Conservation (phyloP, 179 eudicot genomes). For the Drosera spatulata region DNA sequence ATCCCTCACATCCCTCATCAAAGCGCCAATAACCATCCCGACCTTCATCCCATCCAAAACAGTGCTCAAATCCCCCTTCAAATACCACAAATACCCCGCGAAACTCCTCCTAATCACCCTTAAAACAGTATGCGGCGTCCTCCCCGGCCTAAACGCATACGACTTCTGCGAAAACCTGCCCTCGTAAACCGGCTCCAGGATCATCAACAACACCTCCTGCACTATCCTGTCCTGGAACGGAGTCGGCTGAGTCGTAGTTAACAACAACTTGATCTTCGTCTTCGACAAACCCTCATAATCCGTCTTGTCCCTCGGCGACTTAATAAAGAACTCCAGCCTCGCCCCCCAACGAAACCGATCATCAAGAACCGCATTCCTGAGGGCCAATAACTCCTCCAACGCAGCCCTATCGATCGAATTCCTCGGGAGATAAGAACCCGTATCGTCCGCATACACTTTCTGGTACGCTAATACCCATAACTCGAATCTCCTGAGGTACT, state of each 20-base stretch:
- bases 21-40: constrained; percentile 65
- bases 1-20: constrained; percentile 89
- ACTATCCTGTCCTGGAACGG: constrained; percentile 88
- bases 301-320: constrained; percentile 77
- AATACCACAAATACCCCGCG: constrained; percentile 92
- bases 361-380: constrained; percentile 88
- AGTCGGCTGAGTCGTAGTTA: constrained; percentile 74
- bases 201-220: constrained; percentile 86
- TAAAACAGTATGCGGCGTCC: constrained; percentile 72
- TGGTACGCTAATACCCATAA: constrained; percentile 92
- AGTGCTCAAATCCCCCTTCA: constrained; percentile 91
- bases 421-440: constrained; percentile 80
- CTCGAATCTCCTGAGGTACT: constrained; percentile 65
- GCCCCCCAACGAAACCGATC: constrained; percentile 88
- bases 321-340: constrained; percentile 63
- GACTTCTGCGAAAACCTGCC: constrained; percentile 78
- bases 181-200: constrained; percentile 86
- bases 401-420: constrained; percentile 58
- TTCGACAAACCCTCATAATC: constrained; percentile 75
- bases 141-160: constrained; percentile 86
- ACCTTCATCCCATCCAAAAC: constrained; percentile 86
- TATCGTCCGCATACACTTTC: constrained; percentile 91
- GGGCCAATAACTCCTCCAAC: constrained; percentile 59
- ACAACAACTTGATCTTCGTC: constrained; percentile 66
- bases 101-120: constrained; percentile 81